These are phyloP conservation scores for Fusarium ambrosium DNA, from an alignment of 2,329 filamentous ascomycete species.

Conservation along the genomic window DNA sequence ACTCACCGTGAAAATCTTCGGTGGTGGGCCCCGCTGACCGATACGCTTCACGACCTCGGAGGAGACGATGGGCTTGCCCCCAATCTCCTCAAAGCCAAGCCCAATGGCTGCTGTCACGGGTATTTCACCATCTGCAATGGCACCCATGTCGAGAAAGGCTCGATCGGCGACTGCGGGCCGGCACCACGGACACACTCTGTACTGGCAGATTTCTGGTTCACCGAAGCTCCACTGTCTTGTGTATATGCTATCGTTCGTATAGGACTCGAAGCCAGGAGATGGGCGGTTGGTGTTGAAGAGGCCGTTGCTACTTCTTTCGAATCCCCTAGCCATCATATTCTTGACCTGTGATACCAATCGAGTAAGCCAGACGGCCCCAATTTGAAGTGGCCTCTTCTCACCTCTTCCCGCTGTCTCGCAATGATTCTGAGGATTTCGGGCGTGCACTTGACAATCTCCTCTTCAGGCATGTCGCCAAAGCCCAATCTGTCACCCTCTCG, in stretches of 20 bases:
- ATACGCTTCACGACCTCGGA: slow-evolving; percentile 56
- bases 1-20: slow-evolving; percentile 46
- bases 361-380: slow-evolving; percentile 43
- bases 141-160: slow-evolving; percentile 64
- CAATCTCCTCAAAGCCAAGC: slow-evolving; percentile 64
- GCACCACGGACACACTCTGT: slow-evolving; percentile 65
- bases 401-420: slow-evolving; percentile 64
- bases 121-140: slow-evolving; percentile 63
- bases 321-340: slow-evolving; percentile 48
- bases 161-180: slow-evolving; percentile 60
- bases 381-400: slow-evolving; percentile 44
- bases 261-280: slow-evolving; percentile 30
- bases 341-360: slow-evolving; percentile 28
- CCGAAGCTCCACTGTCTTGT: slow-evolving; percentile 56
- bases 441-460: slow-evolving; percentile 60
- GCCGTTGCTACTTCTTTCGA: slow-evolving; percentile 42
- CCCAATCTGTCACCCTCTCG: slow-evolving; percentile 60
- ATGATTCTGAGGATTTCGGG: slow-evolving; percentile 62
- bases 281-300: slow-evolving; percentile 36
- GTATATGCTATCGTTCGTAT: slow-evolving; percentile 34
- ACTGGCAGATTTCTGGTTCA: slow-evolving; percentile 61
- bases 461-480: slow-evolving; percentile 59
- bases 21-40: slow-evolving; percentile 54
- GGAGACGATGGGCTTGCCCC: slow-evolving; percentile 60
- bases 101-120: slow-evolving; percentile 63